Evolutionary conservation across 768 basidiomycete species (phyloP).

Genomic region (Hirschioporus abietinus): DNA sequence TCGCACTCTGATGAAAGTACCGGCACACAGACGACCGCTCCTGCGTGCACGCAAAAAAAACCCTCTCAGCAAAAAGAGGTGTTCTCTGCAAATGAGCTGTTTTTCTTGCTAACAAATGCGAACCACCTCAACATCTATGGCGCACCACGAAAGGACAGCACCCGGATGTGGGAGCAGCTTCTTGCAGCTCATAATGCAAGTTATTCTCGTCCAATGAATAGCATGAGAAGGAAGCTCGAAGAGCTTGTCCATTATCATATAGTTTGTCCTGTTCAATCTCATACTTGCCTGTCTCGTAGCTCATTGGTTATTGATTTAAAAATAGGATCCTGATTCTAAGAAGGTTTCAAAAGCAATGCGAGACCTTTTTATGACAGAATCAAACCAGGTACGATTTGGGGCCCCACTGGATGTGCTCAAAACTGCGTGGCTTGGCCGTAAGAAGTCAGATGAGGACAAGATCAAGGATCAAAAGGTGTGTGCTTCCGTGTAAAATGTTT

Average conservation of each 20-base stretch:
- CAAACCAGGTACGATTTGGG: neutral
- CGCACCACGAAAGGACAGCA: neutral
- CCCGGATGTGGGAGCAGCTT: neutral
- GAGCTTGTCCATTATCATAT: neutral
- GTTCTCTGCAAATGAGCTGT: neutral
- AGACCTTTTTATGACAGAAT: neutral
- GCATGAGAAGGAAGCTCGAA: neutral
- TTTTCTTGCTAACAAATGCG: neutral
- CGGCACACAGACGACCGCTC: neutral
- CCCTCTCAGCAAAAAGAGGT: neutral
- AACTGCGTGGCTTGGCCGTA: neutral
- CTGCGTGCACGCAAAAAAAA: neutral
- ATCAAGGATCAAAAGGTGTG: neutral
- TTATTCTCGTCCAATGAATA: neutral
- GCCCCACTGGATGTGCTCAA: neutral
- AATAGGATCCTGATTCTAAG: neutral
- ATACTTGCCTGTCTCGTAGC: neutral
- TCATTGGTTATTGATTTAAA: neutral
- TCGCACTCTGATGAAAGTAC: neutral
- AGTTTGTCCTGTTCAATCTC: neutral
- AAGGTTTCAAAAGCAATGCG: neutral
- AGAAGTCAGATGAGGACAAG: neutral
- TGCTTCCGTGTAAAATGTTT: neutral
- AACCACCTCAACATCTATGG: neutral
- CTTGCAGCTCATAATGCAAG: neutral